Base-by-base conservation (phyloP, 2,329 filamentous ascomycete genomes). In the Fusarium hostae region DNA sequence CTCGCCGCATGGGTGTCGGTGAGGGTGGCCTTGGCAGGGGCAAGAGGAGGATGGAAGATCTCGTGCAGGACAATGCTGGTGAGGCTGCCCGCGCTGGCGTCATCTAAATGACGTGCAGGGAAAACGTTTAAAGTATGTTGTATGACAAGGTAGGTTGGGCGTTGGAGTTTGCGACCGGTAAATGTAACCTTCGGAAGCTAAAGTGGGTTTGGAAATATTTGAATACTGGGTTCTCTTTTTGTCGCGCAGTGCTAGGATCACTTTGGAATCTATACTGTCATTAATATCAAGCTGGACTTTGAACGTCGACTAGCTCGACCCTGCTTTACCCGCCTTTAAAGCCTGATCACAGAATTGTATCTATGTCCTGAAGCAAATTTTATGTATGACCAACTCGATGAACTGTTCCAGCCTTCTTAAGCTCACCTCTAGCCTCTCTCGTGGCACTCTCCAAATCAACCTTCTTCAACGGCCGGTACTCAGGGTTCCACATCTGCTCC, bases 1-100 rank as follows among this genome's bases (percentile, higher is more conserved):
- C 96, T 8, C 89, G 93, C 68, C 87, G 96, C 62, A 99, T 99
- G 96, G 95, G 96, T 16, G 95, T 99, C 13, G 95, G 95, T 16
- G 94, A 97, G 81, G 92, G 93, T 15, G 85, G 86, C 9, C 82
- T 89, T 44, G 88, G 88, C 26, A 87, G 86, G 80, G 89, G 88
- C 15, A 91, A 90, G 77, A 92, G 86, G 76, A 85, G 83, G 74
- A 83, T 87, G 71, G 87, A 90, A 72, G 84, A 86, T 26, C 78
- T 90, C 2, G 77, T 90, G 5, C 82, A 86, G 66, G 87, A 88
- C 50, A 86, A 87, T 10, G 89, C 84, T 8, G 88, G 88, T 44
- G 89, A 91, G 79, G 87, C 85, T 24, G 88, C 89, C 1, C 80
- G 88, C 61, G 89, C 89, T n/a, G 88, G 88, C 6, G 70, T 87